Evolutionary conservation across 2,329 filamentous ascomycete species (phyloP).

Genomic region (Fusarium poae): DNA sequence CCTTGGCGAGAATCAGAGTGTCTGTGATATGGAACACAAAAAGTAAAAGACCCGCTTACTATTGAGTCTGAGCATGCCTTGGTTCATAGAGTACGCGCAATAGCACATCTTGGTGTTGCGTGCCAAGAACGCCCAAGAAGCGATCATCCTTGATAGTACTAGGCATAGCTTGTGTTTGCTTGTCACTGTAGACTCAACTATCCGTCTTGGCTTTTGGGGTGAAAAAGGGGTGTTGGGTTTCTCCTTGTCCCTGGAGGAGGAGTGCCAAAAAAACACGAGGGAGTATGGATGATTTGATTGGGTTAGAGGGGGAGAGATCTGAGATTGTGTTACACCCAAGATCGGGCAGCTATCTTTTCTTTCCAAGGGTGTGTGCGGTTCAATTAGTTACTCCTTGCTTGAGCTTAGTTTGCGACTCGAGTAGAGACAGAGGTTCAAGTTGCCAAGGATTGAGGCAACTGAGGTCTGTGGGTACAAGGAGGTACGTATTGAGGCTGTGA

Average conservation of each 20-base stretch:
- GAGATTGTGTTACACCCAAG: constrained; percentile 41
- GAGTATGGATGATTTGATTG: constrained; percentile 25
- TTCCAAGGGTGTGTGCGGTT: not conserved
- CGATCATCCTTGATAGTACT: constrained; percentile 42
- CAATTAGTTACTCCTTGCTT: constrained; percentile 18
- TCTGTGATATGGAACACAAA: constrained; percentile 31
- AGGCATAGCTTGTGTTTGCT: constrained; percentile 17
- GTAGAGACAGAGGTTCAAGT: not conserved
- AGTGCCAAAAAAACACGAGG: constrained; percentile 43
- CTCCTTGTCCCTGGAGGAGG: constrained; percentile 1
- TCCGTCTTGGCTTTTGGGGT: constrained; percentile 5
- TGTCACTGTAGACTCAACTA: constrained; percentile 7
- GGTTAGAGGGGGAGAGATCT: constrained; percentile 16
- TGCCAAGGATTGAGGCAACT: constrained; percentile 5
- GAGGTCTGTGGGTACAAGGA: not conserved
- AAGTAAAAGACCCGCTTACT: constrained; percentile 28
- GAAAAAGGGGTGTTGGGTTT: constrained; percentile 29
- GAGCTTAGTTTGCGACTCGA: constrained; percentile 19
- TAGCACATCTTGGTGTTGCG: constrained; percentile 36
- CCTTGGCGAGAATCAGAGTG: not conserved
- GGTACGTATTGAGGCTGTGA: constrained; percentile 29
- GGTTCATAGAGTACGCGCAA: constrained; percentile 45
- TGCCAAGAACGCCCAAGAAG: constrained; percentile 41
- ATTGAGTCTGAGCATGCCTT: constrained; percentile 25
- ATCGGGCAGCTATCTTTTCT: constrained; percentile 46